Percentiles rank a stretch among this genome's conserved stretches.
These are phyloP conservation scores for Solanum bukasovii DNA, from an alignment of 257 asterid genomes.

Conservation along the genomic window DNA sequence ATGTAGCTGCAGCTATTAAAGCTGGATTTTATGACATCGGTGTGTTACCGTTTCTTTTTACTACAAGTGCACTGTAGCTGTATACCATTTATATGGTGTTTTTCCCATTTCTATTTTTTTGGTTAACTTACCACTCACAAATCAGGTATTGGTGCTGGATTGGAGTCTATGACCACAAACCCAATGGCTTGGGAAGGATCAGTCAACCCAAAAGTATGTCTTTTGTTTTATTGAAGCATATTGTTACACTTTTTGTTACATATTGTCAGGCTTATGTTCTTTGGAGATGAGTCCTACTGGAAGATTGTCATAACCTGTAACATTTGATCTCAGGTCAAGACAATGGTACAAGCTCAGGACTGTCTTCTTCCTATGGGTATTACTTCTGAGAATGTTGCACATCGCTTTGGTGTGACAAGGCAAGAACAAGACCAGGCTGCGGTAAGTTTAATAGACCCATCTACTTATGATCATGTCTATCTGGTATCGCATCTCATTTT, in stretches of 20 bases:
- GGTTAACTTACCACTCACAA: neutral
- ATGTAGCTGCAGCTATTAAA: constrained; percentile 97
- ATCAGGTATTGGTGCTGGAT: constrained; percentile 96
- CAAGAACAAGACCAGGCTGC: constrained; percentile 98
- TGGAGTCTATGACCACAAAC: constrained; percentile 89
- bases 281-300: neutral
- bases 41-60: constrained; percentile 1
- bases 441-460: constrained; percentile 41
- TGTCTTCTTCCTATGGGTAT: constrained; percentile 99
- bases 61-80: neutral
- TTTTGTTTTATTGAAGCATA: neutral
- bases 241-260: neutral
- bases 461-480: neutral
- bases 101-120: neutral
- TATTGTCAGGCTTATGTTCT: neutral
- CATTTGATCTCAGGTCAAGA: constrained; percentile 43
- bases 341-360: constrained; percentile 78
- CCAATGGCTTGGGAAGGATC: constrained; percentile 99
- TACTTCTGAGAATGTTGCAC: constrained; percentile 97
- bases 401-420: constrained; percentile 87
- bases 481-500: neutral
- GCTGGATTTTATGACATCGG: constrained; percentile 99
- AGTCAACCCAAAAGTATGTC: constrained; percentile 78
- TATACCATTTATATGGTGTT: neutral
- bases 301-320: neutral